A percentile compares a stretch with the other conserved stretches of the same genome.
These are phyloP conservation scores for Pichia sp. DNA, from an alignment of 1,139 yeast genomes.

Conservation along the genomic window DNA sequence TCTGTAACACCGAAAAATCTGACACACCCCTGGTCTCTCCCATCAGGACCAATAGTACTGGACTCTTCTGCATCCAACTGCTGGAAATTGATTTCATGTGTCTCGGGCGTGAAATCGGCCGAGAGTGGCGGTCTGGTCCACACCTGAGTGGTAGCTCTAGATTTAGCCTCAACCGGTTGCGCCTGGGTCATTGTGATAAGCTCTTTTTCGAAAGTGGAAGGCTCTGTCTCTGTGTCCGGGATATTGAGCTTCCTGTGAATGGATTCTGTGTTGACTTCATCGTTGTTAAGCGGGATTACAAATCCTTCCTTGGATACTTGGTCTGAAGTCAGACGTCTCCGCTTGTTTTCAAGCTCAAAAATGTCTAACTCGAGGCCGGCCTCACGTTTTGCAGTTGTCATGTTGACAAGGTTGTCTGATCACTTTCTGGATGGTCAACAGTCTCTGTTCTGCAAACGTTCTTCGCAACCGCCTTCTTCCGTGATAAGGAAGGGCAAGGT, in stretches of 20 bases:
- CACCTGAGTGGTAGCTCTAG: conserved; percentile 34
- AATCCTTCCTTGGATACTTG: conserved; percentile 25
- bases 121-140: conserved; percentile 62
- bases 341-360: conserved; percentile 13
- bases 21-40: conserved; percentile 56
- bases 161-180: conserved; percentile 23
- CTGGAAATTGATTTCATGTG: conserved; percentile 67
- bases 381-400: conserved; percentile 4
- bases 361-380: conserved; percentile 8
- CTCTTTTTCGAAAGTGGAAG: conserved; percentile 64
- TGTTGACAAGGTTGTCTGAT: background rate
- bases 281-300: conserved; percentile 27
- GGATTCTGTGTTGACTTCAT: conserved; percentile 16
- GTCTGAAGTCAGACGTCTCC: conserved; percentile 12
- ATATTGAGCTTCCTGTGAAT: conserved; percentile 30
- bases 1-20: conserved; percentile 90
- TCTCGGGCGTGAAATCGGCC: conserved; percentile 42
- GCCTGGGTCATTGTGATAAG: conserved; percentile 51
- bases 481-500: background rate
- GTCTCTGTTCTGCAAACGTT: too few species aligned
- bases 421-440: background rate
- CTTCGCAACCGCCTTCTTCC: too few species aligned
- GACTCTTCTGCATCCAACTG: conserved; percentile 95
- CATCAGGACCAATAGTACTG: conserved; percentile 26
- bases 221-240: conserved; percentile 35